Percentiles rank a stretch among this genome's conserved stretches.
phyloP scores from a whole-genome alignment of 2,329 filamentous ascomycete genomes.

The Shiraia sp. region DNA sequence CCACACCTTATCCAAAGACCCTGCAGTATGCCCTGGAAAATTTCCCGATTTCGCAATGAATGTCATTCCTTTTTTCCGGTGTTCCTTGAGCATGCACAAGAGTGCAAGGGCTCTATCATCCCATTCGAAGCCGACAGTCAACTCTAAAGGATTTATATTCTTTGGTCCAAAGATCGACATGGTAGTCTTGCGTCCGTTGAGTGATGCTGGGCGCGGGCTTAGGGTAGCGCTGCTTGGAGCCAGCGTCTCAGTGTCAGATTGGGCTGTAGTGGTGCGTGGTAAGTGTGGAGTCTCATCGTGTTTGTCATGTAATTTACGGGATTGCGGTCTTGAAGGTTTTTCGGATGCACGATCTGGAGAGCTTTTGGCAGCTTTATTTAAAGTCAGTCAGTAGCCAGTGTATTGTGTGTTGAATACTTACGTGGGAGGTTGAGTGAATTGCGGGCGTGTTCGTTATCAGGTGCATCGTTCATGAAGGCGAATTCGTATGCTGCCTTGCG shows the following conservation, averaged over 20 bases:
- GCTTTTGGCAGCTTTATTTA: too few species aligned
- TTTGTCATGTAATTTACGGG: too few species aligned
- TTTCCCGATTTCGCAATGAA: neutral
- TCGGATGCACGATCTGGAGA: too few species aligned
- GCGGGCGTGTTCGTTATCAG: neutral
- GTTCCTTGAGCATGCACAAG: neutral
- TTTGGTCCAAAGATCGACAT: neutral
- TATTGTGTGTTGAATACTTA: too few species aligned
- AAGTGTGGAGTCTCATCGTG: too few species aligned
- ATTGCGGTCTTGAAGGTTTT: too few species aligned
- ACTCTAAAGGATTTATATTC: neutral
- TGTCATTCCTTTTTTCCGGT: conserved; percentile 2
- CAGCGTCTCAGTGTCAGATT: too few species aligned
- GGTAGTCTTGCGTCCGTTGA: neutral
- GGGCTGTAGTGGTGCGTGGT: too few species aligned
- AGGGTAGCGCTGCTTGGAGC: too few species aligned
- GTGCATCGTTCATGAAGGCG: neutral
- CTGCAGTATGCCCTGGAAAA: conserved; percentile 3
- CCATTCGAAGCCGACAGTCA: conserved; percentile 1
- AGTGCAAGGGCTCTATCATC: neutral
- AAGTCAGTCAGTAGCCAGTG: too few species aligned
- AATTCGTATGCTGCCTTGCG: neutral
- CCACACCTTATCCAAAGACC: neutral
- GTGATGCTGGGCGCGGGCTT: neutral
- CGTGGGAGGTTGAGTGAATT: neutral